These are phyloP conservation scores for Gorgonomyces haynaldii DNA, from an alignment of 192 early-diverging fungal species.

Conservation along the genomic window DNA sequence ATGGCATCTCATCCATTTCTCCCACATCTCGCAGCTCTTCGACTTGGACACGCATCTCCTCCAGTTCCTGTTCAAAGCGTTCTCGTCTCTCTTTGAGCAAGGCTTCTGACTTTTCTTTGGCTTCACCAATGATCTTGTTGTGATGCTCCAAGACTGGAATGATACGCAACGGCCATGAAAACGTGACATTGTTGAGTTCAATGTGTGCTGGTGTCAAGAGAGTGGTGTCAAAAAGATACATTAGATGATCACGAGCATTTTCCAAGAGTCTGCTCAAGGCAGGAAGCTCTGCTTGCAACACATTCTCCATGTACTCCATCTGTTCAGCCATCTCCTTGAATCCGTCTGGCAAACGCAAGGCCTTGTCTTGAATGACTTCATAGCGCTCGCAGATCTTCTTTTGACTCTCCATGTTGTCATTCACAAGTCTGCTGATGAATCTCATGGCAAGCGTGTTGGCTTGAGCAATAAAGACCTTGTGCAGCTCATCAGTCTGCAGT, in stretches of 20 bases:
- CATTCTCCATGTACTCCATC: slow-evolving; percentile 44
- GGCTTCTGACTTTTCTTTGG: slow-evolving; percentile 42
- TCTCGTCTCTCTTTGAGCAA: slow-evolving; percentile 36
- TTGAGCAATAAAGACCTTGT: slow-evolving; percentile 21
- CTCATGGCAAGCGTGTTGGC: not conserved
- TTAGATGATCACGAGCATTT: slow-evolving; percentile 32
- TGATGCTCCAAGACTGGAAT: slow-evolving; percentile 37
- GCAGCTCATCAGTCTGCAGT: slow-evolving; percentile 40
- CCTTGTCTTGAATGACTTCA: slow-evolving; percentile 35
- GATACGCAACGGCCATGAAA: slow-evolving; percentile 50
- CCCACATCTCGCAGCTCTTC: slow-evolving; percentile 51
- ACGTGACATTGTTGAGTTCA: slow-evolving; percentile 43
- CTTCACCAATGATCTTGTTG: slow-evolving; percentile 41
- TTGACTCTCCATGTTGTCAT: slow-evolving; percentile 38
- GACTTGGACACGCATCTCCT: slow-evolving; percentile 44
- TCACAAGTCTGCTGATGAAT: slow-evolving; percentile 36
- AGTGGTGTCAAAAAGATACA: slow-evolving; percentile 46
- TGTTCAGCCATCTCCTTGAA: slow-evolving; percentile 59
- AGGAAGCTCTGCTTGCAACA: slow-evolving; percentile 33
- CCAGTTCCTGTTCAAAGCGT: slow-evolving; percentile 44
- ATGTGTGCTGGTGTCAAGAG: slow-evolving; percentile 44
- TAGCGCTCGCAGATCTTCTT: slow-evolving; percentile 41
- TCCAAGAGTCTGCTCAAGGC: slow-evolving; percentile 36
- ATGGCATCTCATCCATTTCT: slow-evolving; percentile 55
- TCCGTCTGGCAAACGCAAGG: slow-evolving; percentile 41